phyloP scores from a whole-genome alignment of 2,329 filamentous ascomycete species.

The Neoscytalidium dimidiatum region DNA sequence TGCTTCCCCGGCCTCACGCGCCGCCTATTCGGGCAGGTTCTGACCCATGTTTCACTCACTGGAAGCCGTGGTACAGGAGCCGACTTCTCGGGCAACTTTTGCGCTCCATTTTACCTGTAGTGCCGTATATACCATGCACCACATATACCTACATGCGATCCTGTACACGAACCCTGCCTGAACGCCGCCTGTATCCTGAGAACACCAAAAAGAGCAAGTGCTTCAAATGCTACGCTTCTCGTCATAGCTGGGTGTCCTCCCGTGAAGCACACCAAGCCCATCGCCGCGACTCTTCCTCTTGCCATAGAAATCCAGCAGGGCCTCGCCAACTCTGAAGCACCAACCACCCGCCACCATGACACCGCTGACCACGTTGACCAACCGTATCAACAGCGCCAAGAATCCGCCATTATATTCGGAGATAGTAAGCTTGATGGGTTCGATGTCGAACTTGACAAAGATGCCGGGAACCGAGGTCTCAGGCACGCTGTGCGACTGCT shows the following conservation, averaged over 20 bases:
- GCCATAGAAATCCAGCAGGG: conserved; percentile 58
- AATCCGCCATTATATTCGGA: conserved; percentile 78
- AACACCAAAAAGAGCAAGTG: not conserved
- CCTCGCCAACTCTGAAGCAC: conserved; percentile 83
- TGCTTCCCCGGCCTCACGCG: not conserved
- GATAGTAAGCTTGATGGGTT: conserved; percentile 86
- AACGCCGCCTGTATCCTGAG: conserved; percentile 9
- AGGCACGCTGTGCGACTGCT: conserved; percentile 72
- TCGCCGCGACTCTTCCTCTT: conserved; percentile 41
- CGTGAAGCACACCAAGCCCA: conserved; percentile 49
- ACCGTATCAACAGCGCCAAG: conserved; percentile 72
- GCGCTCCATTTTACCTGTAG: not conserved
- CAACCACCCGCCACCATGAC: conserved; percentile 93
- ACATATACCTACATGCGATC: not conserved
- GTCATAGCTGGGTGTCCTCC: conserved; percentile 8
- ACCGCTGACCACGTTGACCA: conserved; percentile 89
- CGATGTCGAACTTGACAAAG: conserved; percentile 99
- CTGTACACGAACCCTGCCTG: not conserved
- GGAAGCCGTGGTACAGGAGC: too few relatives aligned
- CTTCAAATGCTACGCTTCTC: conserved; percentile 12
- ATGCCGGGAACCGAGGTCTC: conserved; percentile 79
- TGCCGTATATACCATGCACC: conserved; percentile 1
- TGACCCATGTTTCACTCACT: not conserved
- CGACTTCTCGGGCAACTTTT: not conserved
- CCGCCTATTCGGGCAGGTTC: not conserved